These are phyloP conservation scores for Kodamaea arcana DNA, from an alignment of 1,139 yeast species.

Conservation along the genomic window DNA sequence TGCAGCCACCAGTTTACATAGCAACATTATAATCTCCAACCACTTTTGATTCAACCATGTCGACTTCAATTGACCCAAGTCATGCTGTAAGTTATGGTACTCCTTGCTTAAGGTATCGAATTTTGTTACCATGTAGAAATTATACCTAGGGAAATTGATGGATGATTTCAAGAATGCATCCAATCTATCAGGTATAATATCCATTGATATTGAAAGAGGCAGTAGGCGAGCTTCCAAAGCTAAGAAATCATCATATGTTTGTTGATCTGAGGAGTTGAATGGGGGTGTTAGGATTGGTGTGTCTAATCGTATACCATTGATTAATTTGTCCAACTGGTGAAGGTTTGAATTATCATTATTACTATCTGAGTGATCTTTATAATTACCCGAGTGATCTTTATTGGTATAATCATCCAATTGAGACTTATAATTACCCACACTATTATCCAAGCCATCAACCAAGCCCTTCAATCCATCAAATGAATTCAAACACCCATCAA, in stretches of 20 bases:
- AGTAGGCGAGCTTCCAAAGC: slow-evolving; percentile 31
- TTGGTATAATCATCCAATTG: too few relatives aligned
- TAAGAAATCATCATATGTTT: slow-evolving; percentile 27
- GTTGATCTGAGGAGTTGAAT: slow-evolving; percentile 26
- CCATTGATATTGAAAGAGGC: slow-evolving; percentile 54
- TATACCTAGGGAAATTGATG: slow-evolving; percentile 7
- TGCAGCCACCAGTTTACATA: slow-evolving; percentile 4
- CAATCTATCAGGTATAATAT: slow-evolving; percentile 22
- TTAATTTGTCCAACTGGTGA: slow-evolving; percentile 20
- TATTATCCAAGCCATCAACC: too few relatives aligned
- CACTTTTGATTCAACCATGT: slow-evolving; percentile 8
- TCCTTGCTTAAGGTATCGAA: slow-evolving; percentile 3
- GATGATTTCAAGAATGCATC: slow-evolving; percentile 16
- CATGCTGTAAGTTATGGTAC: slow-evolving; percentile 41
- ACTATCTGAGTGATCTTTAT: too few relatives aligned
- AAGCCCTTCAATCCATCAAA: slow-evolving; percentile 36
- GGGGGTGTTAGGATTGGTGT: slow-evolving; percentile 40
- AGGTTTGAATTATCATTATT: neutral
- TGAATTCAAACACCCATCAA: slow-evolving; percentile 40
- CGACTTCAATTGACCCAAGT: slow-evolving; percentile 6
- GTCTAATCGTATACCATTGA: slow-evolving; percentile 37
- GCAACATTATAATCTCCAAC: slow-evolving; percentile 5
- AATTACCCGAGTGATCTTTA: too few relatives aligned
- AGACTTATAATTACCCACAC: too few relatives aligned
- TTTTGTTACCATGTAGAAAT: slow-evolving; percentile 4